These are phyloP conservation scores for Perkinsela sp. DNA, from an alignment of 208 protist species.

Conservation along the genomic window DNA sequence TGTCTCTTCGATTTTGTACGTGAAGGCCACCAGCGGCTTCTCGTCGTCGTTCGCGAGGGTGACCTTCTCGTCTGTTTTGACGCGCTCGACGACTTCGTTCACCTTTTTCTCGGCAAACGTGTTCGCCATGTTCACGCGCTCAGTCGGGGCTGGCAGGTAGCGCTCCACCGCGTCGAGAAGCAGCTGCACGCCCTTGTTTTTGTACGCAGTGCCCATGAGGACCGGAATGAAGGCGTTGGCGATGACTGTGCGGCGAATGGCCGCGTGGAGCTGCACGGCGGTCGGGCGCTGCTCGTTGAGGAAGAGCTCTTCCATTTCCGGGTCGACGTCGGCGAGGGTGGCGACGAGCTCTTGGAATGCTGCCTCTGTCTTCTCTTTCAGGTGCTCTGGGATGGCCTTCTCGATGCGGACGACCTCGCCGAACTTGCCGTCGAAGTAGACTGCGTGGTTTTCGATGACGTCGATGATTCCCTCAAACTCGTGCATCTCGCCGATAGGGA, in stretches of 20 bases:
- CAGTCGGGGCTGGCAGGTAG: slow-evolving; percentile 80
- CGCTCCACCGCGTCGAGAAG: slow-evolving; percentile 82
- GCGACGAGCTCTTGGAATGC: slow-evolving; percentile 65
- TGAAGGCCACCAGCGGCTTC: slow-evolving; percentile 72
- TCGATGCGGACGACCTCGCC: slow-evolving; percentile 56
- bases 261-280: slow-evolving; percentile 50
- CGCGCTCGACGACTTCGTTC: slow-evolving; percentile 36
- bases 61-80: slow-evolving; percentile 34
- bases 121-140: slow-evolving; percentile 46
- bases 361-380: slow-evolving; percentile 28
- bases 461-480: slow-evolving; percentile 85
- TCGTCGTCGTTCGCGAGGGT: slow-evolving; percentile 47
- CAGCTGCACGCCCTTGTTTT: slow-evolving; percentile 92
- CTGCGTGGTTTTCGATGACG: slow-evolving; percentile 57
- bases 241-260: slow-evolving; percentile 72
- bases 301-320: slow-evolving; percentile 71
- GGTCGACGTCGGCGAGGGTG: slow-evolving; percentile 75
- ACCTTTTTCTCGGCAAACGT: slow-evolving; percentile 30
- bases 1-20: slow-evolving; percentile 94
- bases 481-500: slow-evolving; percentile 82
- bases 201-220: slow-evolving; percentile 83
- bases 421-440: slow-evolving; percentile 72
- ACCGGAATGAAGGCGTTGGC: slow-evolving; percentile 82
- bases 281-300: slow-evolving; percentile 65
- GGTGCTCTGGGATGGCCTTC: slow-evolving; percentile 29